A percentile compares a stretch with the other conserved stretches of the same genome.
Conservation (phyloP, 805 yeast species). For the Candida tibetensis region DNA sequence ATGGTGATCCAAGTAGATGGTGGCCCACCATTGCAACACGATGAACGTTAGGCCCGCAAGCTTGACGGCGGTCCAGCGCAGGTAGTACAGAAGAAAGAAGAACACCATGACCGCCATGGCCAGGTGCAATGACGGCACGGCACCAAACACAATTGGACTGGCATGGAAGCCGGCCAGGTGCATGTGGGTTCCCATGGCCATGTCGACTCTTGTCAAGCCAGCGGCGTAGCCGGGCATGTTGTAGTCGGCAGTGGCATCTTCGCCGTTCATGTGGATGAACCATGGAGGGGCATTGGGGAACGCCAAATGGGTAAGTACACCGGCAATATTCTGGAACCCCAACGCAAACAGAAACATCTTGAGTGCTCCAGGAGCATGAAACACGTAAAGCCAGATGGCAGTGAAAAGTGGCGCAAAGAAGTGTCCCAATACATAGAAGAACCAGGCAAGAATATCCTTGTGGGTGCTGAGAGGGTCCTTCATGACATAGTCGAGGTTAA, state of each 20-base stretch:
- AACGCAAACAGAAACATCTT: conserved; percentile 52
- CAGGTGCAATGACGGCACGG: conserved; percentile 59
- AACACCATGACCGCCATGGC: conserved; percentile 60
- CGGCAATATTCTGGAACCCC: conserved; percentile 59
- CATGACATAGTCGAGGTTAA: conserved; percentile 46
- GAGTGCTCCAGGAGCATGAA: conserved; percentile 63
- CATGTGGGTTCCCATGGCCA: conserved; percentile 58
- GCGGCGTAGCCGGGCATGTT: conserved; percentile 70
- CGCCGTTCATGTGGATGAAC: conserved; percentile 63
- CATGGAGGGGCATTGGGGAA: conserved; percentile 77
- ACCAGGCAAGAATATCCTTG: conserved; percentile 59
- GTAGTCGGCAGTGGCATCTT: conserved; percentile 53
- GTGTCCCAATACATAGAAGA: conserved; percentile 60
- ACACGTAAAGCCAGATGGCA: conserved; percentile 60
- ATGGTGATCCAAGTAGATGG: conserved; percentile 71
- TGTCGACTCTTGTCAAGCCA: conserved; percentile 63
- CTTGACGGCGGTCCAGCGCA: conserved; percentile 34
- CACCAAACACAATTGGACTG: conserved; percentile 69
- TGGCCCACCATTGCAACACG: conserved; percentile 68
- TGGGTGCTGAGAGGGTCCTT: conserved; percentile 40
- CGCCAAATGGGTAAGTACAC: conserved; percentile 57
- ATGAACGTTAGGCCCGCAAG: conserved; percentile 44
- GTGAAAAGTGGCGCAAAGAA: conserved; percentile 59
- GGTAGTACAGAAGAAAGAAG: conserved; percentile 41
- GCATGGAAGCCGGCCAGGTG: conserved; percentile 62